Evolutionary conservation across 108 stramenopile genomes (phyloP).

Genomic region (Skeletonema marinoi): DNA sequence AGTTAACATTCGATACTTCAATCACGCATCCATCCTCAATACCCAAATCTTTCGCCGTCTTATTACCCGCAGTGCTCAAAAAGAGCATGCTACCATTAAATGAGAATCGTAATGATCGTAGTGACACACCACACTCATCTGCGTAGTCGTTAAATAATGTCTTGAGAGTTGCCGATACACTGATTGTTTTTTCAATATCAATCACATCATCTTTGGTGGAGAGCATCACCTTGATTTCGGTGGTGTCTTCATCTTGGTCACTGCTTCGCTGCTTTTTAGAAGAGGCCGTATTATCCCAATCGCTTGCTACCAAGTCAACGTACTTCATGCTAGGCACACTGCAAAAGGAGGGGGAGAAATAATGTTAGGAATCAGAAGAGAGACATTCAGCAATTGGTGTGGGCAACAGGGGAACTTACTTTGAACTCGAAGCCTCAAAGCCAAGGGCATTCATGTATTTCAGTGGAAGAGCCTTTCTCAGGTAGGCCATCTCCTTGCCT

Average conservation of each 20-base stretch:
- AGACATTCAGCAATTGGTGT: not conserved
- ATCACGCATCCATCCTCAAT: not conserved
- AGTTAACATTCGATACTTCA: not conserved
- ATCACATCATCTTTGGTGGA: not conserved
- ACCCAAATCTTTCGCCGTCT: slow-evolving; percentile 9
- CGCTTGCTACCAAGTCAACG: not conserved
- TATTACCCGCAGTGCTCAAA: slow-evolving; percentile 15
- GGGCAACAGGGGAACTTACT: not conserved
- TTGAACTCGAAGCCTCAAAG: not conserved
- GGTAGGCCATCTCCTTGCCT: not conserved
- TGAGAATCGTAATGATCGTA: slow-evolving; percentile 14
- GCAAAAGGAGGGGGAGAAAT: too few species aligned
- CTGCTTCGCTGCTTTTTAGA: not conserved
- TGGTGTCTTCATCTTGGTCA: not conserved
- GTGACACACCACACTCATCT: slow-evolving; percentile 12
- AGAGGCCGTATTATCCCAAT: slow-evolving; percentile 1
- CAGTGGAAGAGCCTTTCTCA: not conserved
- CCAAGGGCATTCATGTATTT: slow-evolving; percentile 8
- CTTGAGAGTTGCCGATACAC: slow-evolving; percentile 2
- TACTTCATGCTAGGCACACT: slow-evolving; percentile 8
- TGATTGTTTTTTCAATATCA: slow-evolving; percentile 5
- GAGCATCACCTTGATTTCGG: not conserved
- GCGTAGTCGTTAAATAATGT: slow-evolving; percentile 22
- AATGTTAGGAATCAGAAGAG: not conserved
- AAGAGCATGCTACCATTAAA: slow-evolving; percentile 13